Evolutionary conservation across 2,329 filamentous ascomycete species (phyloP).

Genomic region (Fusarium sterilihyphosum): DNA sequence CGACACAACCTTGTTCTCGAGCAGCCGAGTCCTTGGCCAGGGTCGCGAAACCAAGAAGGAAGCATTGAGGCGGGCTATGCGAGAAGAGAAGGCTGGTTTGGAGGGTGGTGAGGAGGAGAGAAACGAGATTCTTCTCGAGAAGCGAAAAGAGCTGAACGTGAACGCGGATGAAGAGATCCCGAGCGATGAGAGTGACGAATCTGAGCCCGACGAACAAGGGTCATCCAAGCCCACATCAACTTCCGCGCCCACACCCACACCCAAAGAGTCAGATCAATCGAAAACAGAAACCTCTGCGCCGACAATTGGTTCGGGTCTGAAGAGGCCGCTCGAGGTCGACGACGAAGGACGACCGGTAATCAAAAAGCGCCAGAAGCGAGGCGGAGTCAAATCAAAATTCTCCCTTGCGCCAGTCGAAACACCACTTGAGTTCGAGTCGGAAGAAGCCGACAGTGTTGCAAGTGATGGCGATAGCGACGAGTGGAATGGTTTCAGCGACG

Average conservation of each 20-base stretch:
- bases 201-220: slow-evolving; percentile 1
- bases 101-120: slow-evolving; percentile 62
- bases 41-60: slow-evolving; percentile 77
- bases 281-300: slow-evolving; percentile 9
- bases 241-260: background rate
- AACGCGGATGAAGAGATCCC: slow-evolving; percentile 41
- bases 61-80: slow-evolving; percentile 69
- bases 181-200: slow-evolving; percentile 29
- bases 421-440: slow-evolving; percentile 46
- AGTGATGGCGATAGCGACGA: slow-evolving; percentile 54
- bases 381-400: slow-evolving; percentile 67
- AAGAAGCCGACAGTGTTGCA: slow-evolving; percentile 39
- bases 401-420: slow-evolving; percentile 55
- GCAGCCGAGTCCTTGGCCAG: slow-evolving; percentile 79
- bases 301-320: slow-evolving; percentile 78
- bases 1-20: slow-evolving; percentile 83
- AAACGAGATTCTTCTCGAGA: slow-evolving; percentile 64
- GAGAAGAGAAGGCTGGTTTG: slow-evolving; percentile 73
- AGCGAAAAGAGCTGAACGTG: slow-evolving; percentile 43
- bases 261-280: background rate
- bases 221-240: background rate
- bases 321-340: slow-evolving; percentile 84
- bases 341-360: slow-evolving; percentile 83
- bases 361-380: slow-evolving; percentile 80
- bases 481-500: slow-evolving; percentile 71